Percentiles rank a stretch among this genome's conserved stretches.
These are phyloP conservation scores for Candida vaughaniae DNA, from an alignment of 805 yeast species.

Conservation along the genomic window DNA sequence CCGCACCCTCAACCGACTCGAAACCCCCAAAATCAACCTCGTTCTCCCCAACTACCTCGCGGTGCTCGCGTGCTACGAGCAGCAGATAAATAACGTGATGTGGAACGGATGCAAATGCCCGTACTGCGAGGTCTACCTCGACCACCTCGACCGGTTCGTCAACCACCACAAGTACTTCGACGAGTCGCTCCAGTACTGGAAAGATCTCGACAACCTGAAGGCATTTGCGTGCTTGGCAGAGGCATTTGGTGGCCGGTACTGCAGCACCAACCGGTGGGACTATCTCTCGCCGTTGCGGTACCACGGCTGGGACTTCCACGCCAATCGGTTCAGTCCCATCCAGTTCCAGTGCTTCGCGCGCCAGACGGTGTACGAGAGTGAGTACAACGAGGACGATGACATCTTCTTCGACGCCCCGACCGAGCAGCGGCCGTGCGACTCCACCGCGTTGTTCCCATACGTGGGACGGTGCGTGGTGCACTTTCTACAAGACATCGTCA, in stretches of 20 bases:
- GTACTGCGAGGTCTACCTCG: slow-evolving; percentile 51
- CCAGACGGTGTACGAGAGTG: slow-evolving; percentile 35
- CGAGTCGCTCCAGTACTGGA: slow-evolving; percentile 42
- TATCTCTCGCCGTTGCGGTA: slow-evolving; percentile 10
- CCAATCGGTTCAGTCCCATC: slow-evolving; percentile 13
- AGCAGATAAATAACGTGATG: slow-evolving; percentile 61
- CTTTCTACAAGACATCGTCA: slow-evolving; percentile 32
- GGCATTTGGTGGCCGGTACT: slow-evolving; percentile 4
- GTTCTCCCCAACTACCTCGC: slow-evolving; percentile 61
- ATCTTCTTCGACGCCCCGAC: slow-evolving; percentile 13
- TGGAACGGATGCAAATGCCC: slow-evolving; percentile 79
- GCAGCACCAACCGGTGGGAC: slow-evolving; percentile 7
- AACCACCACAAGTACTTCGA: slow-evolving; percentile 65
- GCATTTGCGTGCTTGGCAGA: slow-evolving; percentile 54
- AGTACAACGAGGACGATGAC: slow-evolving; percentile 35
- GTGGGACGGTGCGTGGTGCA: slow-evolving; percentile 28
- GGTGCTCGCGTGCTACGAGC: slow-evolving; percentile 66
- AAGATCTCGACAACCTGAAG: slow-evolving; percentile 61
- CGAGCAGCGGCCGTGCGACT: slow-evolving; percentile 6
- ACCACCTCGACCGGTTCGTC: slow-evolving; percentile 56
- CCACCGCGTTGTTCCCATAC: slow-evolving; percentile 11
- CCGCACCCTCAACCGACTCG: slow-evolving; percentile 4
- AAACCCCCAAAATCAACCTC: slow-evolving; percentile 31
- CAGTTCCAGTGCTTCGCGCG: slow-evolving; percentile 36
- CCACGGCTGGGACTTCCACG: slow-evolving; percentile 12